Evolutionary conservation across 148 eudicot genomes (phyloP).

Genomic region (Nyssa sinensis): DNA sequence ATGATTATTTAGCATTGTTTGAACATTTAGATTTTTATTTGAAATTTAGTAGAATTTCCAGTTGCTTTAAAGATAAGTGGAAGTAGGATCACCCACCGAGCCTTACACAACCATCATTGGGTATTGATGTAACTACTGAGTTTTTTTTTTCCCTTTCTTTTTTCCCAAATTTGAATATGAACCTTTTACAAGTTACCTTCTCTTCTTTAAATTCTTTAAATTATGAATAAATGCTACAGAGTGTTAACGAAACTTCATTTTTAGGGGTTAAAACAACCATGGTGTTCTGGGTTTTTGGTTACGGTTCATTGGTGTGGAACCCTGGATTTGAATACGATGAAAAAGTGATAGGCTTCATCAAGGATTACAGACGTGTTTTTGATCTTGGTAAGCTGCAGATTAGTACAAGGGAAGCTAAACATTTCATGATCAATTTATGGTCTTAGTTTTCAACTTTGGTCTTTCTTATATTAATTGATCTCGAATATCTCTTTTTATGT

Average conservation of each 20-base stretch:
- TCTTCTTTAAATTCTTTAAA: background rate
- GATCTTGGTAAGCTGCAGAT: slow-evolving; percentile 67
- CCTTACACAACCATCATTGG: too few relatives aligned
- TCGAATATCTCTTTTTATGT: slow-evolving; percentile 2
- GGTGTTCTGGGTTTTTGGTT: slow-evolving; percentile 98
- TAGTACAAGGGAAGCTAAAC: background rate
- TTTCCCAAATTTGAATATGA: background rate
- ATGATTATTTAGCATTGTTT: too few relatives aligned
- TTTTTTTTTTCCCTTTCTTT: background rate
- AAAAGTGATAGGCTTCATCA: slow-evolving; percentile 82
- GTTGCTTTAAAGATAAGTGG: too few relatives aligned
- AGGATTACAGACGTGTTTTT: slow-evolving; percentile 79
- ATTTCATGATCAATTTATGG: background rate
- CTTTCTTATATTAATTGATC: background rate
- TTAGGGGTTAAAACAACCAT: slow-evolving; percentile 31
- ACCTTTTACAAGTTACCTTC: too few relatives aligned
- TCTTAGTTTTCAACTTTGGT: background rate
- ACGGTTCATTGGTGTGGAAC: slow-evolving; percentile 97
- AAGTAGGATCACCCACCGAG: too few relatives aligned
- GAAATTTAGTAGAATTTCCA: too few relatives aligned
- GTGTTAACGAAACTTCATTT: slow-evolving; percentile 5
- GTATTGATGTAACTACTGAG: too few relatives aligned
- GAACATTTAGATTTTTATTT: too few relatives aligned
- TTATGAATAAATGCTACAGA: background rate
- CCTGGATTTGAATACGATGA: slow-evolving; percentile 90